These are phyloP conservation scores for Nicotiana knightiana DNA, from an alignment of 257 asterid genomes.

Conservation along the genomic window DNA sequence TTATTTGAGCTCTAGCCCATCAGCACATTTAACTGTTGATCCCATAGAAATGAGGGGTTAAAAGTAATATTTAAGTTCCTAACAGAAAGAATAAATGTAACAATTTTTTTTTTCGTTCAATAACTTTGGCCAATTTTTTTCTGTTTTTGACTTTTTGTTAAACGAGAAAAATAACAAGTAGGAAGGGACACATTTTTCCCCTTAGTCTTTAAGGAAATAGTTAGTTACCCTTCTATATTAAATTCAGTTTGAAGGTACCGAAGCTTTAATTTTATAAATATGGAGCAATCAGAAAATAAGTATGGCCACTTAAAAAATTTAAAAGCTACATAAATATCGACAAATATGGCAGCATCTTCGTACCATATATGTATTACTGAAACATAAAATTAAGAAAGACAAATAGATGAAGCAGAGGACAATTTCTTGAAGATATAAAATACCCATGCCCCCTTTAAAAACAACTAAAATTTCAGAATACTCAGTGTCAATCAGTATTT, in stretches of 20 bases:
- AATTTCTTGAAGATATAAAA: conserved; percentile 9
- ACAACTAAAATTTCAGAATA: background rate
- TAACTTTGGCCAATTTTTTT: background rate
- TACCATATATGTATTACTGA: background rate
- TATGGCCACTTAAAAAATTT: background rate
- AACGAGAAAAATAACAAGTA: no score
- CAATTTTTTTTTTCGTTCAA: background rate
- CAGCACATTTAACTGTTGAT: background rate
- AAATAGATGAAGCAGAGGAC: conserved; percentile 5
- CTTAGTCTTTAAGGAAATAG: background rate
- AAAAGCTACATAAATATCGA: background rate
- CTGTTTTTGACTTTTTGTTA: no score
- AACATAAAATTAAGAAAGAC: background rate
- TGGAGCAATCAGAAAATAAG: background rate
- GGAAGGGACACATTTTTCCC: background rate
- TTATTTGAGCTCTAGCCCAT: background rate
- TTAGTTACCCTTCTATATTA: background rate
- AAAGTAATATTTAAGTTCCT: background rate
- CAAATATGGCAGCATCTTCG: conserved; percentile 1
- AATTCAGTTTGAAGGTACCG: background rate
- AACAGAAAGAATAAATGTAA: background rate
- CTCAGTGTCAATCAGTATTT: background rate
- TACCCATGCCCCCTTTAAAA: background rate
- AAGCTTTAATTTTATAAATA: background rate
- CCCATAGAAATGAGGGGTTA: background rate